These are phyloP conservation scores for Phytopythium aichiense DNA, from an alignment of 352 stramenopile genomes.

Conservation along the genomic window DNA sequence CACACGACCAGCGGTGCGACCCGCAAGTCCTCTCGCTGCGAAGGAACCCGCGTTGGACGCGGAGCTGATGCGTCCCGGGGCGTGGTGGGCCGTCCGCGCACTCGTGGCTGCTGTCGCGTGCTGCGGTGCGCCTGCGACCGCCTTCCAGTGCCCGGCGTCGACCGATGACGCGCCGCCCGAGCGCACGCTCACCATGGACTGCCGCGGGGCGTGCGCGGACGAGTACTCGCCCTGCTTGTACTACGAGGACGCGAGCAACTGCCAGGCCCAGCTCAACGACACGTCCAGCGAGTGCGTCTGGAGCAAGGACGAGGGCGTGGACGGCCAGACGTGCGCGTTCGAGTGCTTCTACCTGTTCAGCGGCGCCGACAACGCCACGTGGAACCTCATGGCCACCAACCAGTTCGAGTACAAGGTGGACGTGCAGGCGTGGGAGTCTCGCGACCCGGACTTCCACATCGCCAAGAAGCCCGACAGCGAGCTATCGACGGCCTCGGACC, in stretches of 20 bases:
- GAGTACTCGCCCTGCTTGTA: constrained; percentile 18
- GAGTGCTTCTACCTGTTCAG: constrained; percentile 37
- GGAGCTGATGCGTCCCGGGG: not conserved
- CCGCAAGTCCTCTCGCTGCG: not conserved
- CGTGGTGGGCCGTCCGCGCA: not conserved
- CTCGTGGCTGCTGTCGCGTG: not conserved
- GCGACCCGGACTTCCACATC: constrained; percentile 22
- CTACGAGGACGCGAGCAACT: constrained; percentile 12
- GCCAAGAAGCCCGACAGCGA: constrained; percentile 17
- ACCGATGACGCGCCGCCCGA: constrained; percentile 3
- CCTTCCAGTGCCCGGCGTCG: constrained; percentile 5
- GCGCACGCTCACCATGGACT: constrained; percentile 21
- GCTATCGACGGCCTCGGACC: constrained; percentile 18
- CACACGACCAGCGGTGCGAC: not conserved
- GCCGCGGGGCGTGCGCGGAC: constrained; percentile 14
- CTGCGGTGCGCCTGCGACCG: not conserved
- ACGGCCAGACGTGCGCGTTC: constrained; percentile 17
- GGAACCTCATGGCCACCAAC: constrained; percentile 32
- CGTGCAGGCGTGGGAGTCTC: constrained; percentile 7
- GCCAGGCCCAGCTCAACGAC: constrained; percentile 3
- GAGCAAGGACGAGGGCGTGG: not conserved
- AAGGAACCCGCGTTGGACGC: not conserved
- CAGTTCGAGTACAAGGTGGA: constrained; percentile 25
- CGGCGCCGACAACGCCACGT: constrained; percentile 12
- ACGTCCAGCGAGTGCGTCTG: constrained; percentile 13